phyloP scores from a whole-genome alignment of 2,329 filamentous ascomycete species.

The Emydomyces testavorans region DNA sequence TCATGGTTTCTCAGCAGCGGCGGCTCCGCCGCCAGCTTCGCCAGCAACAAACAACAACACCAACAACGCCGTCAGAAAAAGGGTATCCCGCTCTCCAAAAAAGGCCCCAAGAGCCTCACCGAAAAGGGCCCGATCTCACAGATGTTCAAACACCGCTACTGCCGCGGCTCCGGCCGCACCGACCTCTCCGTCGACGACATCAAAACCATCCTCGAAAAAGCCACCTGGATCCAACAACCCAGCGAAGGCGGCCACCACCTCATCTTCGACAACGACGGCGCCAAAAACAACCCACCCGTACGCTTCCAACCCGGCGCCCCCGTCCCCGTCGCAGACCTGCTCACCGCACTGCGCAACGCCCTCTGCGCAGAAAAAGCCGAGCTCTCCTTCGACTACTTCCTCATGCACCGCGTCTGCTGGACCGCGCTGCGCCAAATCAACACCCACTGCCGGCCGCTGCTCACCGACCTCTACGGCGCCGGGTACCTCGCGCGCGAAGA shows the following conservation, averaged over 20 bases:
- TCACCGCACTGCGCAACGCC: constrained; percentile 23
- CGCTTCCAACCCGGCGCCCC: not conserved
- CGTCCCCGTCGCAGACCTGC: not conserved
- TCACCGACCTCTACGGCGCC: constrained; percentile 27
- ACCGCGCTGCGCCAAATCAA: constrained; percentile 22
- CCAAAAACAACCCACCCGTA: constrained; percentile 15
- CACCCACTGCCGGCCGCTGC: constrained; percentile 21
- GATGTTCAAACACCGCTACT: constrained; percentile 32
- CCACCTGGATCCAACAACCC: constrained; percentile 8
- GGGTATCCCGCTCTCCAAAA: constrained; percentile 19
- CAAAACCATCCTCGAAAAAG: constrained; percentile 27
- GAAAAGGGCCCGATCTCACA: constrained; percentile 24
- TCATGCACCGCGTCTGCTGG: constrained; percentile 35
- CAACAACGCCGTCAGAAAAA: too few species aligned
- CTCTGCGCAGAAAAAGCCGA: constrained; percentile 31
- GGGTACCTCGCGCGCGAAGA: constrained; percentile 32
- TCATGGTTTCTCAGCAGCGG: constrained; percentile 34
- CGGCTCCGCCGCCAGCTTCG: constrained; percentile 24
- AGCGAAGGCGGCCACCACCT: constrained; percentile 19
- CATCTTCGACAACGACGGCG: not conserved
- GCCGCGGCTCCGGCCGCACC: constrained; percentile 17
- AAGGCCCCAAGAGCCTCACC: constrained; percentile 25
- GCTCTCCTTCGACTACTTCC: constrained; percentile 37
- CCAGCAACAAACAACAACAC: constrained; percentile 18
- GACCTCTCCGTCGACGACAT: constrained; percentile 30